Conservation (phyloP, 768 basidiomycete genomes). For the Jaapia argillacea region DNA sequence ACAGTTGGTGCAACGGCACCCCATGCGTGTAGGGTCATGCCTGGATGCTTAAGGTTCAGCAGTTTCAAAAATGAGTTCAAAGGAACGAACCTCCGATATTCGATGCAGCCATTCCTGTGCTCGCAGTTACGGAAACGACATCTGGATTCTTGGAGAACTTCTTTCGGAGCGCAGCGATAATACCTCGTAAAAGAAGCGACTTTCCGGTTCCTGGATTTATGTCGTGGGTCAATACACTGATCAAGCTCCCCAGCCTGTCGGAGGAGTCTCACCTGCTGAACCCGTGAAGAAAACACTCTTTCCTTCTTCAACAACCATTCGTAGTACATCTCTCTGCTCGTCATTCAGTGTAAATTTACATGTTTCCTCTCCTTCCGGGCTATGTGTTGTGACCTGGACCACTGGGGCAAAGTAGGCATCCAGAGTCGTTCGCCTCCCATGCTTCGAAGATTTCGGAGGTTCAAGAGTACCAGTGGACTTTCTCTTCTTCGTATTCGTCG, state of each 20-base stretch:
- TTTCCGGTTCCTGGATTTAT: constrained; percentile 48
- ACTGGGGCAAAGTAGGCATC: constrained; percentile 24
- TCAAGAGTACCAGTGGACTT: constrained; percentile 17
- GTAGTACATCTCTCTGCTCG: constrained; percentile 43
- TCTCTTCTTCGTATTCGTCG: constrained; percentile 12
- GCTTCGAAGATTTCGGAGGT: constrained; percentile 13
- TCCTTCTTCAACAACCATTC: constrained; percentile 42
- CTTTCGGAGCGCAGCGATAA: constrained; percentile 40
- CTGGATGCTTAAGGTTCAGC: constrained; percentile 10
- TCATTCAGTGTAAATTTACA: constrained; percentile 40
- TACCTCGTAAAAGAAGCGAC: constrained; percentile 46
- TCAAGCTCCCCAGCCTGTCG: not conserved
- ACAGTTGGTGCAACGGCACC: constrained; percentile 47
- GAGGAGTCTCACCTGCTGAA: constrained; percentile 40
- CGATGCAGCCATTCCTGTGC: constrained; percentile 57
- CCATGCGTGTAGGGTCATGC: constrained; percentile 53
- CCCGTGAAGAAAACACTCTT: constrained; percentile 63
- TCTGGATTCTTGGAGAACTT: constrained; percentile 34
- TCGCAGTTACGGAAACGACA: constrained; percentile 45
- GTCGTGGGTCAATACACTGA: not conserved
- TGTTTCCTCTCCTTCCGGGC: constrained; percentile 13
- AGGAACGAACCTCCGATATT: constrained; percentile 47
- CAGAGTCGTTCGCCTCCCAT: constrained; percentile 19
- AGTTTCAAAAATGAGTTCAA: constrained; percentile 16
- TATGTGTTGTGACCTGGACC: constrained; percentile 7